These are phyloP conservation scores for Candida pseudoglaebosa DNA, from an alignment of 805 yeast genomes.

Conservation along the genomic window DNA sequence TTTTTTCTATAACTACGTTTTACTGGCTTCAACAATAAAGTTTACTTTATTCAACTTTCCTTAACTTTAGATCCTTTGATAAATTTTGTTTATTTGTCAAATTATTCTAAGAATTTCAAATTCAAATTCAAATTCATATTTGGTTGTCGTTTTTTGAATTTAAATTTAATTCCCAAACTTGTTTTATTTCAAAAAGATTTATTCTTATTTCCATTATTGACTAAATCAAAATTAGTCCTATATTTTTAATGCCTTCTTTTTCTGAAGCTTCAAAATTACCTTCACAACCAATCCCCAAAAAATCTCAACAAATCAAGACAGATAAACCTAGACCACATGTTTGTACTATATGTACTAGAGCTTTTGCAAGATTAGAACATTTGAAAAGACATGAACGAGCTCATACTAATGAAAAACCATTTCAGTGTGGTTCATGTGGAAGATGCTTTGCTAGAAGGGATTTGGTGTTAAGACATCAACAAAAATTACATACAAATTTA, in stretches of 20 bases:
- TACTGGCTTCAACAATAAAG: too few relatives aligned
- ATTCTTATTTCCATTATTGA: too few relatives aligned
- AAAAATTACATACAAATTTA: slow-evolving; percentile 70
- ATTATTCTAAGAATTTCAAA: too few relatives aligned
- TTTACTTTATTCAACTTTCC: too few relatives aligned
- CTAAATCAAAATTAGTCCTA: not conserved
- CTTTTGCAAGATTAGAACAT: slow-evolving; percentile 93
- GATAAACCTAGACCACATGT: slow-evolving; percentile 93
- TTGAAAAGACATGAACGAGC: slow-evolving; percentile 89
- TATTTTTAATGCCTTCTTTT: not conserved
- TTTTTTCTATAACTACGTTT: too few relatives aligned
- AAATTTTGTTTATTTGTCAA: too few relatives aligned
- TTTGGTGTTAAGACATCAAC: slow-evolving; percentile 87
- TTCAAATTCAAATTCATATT: too few relatives aligned
- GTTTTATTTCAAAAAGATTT: too few relatives aligned
- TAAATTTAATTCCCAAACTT: too few relatives aligned
- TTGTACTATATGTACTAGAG: slow-evolving; percentile 87
- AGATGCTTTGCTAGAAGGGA: slow-evolving; percentile 92
- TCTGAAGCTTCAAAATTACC: slow-evolving; percentile 3
- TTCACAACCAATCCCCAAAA: slow-evolving; percentile 76
- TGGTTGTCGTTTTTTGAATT: too few relatives aligned
- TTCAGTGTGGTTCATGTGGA: slow-evolving; percentile 94
- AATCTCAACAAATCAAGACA: slow-evolving; percentile 77
- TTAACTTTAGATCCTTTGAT: too few relatives aligned
- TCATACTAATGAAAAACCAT: slow-evolving; percentile 95